These are phyloP conservation scores for Cucurbitaria berberidis DNA, from an alignment of 2,329 filamentous ascomycete genomes.

Conservation along the genomic window DNA sequence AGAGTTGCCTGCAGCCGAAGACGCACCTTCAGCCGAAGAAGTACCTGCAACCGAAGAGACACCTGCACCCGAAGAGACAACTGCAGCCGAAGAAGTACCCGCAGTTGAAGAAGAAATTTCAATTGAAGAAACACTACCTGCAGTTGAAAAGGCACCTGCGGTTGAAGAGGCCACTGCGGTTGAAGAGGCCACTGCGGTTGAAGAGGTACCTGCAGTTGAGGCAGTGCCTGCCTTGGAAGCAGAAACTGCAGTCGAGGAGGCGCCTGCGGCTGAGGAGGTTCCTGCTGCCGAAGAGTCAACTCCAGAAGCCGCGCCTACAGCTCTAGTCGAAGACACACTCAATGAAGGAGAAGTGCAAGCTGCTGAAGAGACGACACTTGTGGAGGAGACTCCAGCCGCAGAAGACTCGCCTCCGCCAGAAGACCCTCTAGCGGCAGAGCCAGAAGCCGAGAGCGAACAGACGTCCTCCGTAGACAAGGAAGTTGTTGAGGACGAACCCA, in stretches of 20 bases:
- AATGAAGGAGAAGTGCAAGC: not conserved
- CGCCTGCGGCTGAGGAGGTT: not conserved
- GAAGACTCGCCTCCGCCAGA: not conserved
- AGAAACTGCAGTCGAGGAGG: not conserved
- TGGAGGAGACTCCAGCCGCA: not conserved
- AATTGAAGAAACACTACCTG: conserved; percentile 1
- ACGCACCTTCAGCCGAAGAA: not conserved
- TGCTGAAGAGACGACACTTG: not conserved
- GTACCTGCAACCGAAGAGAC: not conserved
- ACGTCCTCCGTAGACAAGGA: not conserved
- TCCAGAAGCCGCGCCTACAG: not conserved
- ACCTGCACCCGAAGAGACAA: not conserved
- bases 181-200: not conserved
- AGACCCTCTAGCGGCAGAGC: not conserved
- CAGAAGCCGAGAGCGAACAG: conserved; percentile 5
- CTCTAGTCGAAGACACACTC: not conserved
- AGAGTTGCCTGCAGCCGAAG: not conserved
- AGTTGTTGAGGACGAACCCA: not conserved
- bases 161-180: no score
- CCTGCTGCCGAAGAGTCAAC: not conserved
- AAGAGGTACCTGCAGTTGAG: not conserved
- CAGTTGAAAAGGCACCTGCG: not conserved
- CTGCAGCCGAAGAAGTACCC: not conserved
- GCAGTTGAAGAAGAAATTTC: not conserved
- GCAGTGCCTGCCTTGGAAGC: conserved; percentile 1